A percentile compares a stretch with the other conserved stretches of the same genome.
Conservation (phyloP, 139 green algal genomes). For the Chlorella vulgaris region DNA sequence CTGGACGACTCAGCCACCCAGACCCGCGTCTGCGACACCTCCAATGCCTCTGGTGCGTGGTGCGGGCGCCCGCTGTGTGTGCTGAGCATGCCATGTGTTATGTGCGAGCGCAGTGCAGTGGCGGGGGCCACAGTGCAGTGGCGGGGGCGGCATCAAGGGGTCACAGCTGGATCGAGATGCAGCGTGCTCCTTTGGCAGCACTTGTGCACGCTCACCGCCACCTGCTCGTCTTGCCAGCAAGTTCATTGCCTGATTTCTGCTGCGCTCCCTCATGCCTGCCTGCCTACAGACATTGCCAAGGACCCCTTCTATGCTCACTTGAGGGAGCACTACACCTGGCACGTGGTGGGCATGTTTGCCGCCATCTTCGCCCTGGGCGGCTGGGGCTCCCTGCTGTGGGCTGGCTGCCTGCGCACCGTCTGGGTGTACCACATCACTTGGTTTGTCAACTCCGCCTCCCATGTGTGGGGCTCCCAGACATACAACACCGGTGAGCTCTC, state of each 20-base stretch:
- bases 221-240: no score
- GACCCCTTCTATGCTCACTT: constrained; percentile 95
- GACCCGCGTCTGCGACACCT: constrained; percentile 74
- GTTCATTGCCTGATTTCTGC: not conserved
- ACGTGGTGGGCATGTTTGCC: constrained; percentile 82
- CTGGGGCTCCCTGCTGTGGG: constrained; percentile 92
- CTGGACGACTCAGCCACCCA: constrained; percentile 91
- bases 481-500: constrained; percentile 79
- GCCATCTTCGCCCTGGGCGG: constrained; percentile 88
- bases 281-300: constrained; percentile 74
- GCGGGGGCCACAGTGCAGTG: no score
- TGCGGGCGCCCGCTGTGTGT: not conserved
- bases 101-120: no score
- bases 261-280: not conserved
- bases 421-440: constrained; percentile 99
- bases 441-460: constrained; percentile 96
- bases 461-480: constrained; percentile 94
- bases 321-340: constrained; percentile 85
- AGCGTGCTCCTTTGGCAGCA: not conserved
- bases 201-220: no score
- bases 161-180: no score
- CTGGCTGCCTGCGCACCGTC: constrained; percentile 82
- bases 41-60: constrained; percentile 65
- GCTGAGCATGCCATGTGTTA: not conserved
- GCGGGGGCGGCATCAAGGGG: no score